Evolutionary conservation across 441 rosid species (phyloP), one percentile per base, ranked within the genome.

Genomic region (Cnidoscolus chayamansa): DNA sequence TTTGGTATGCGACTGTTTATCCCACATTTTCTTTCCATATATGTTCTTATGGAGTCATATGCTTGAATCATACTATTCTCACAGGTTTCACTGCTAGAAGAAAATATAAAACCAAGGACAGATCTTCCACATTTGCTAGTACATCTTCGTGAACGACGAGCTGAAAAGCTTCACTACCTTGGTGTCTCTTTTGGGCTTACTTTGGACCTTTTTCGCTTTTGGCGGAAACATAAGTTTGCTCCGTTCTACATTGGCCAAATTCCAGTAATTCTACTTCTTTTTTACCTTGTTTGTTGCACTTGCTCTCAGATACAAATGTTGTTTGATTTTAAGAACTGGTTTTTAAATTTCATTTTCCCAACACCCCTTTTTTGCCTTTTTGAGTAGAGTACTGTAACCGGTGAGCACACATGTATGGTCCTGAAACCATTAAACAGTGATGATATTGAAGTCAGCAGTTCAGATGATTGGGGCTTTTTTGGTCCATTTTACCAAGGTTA

Each of bases 121-220:
- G 80, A 93, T 78, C 97, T 95, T 75, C 99, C 97, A 45, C 99
- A 86, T 75, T 78, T 95, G 90, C 87, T 95, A 67, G 92, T 73
- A 65, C 92, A 88, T 86, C 91, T 89, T 71, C 86, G 77, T 61
- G 98, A 96, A 75, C 86, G 97, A 67, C 83, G 19, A 72, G 91
- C 98, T 65, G 99, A 96, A 81, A 93, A 85, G 78, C 97, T 96
- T 72, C 92, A 93, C 77, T 96, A 93, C 76, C 83, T 96, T 10
- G 98, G 90, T 81, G 99, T 93, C 72, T 96, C 99, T 65, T 96
- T 91, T 80, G 99, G 99, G 77, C 97, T 96, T 72, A 96, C 98
- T 70, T 77, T 90, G 81, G 99, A 90, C 72, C 98, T 96, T 76
- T 87, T 90, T 71, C 97, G 96, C 68, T 96, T 96, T 78, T 96